Base-by-base conservation (phyloP, 2,329 filamentous ascomycete genomes). In the Aspergillus ruber region DNA sequence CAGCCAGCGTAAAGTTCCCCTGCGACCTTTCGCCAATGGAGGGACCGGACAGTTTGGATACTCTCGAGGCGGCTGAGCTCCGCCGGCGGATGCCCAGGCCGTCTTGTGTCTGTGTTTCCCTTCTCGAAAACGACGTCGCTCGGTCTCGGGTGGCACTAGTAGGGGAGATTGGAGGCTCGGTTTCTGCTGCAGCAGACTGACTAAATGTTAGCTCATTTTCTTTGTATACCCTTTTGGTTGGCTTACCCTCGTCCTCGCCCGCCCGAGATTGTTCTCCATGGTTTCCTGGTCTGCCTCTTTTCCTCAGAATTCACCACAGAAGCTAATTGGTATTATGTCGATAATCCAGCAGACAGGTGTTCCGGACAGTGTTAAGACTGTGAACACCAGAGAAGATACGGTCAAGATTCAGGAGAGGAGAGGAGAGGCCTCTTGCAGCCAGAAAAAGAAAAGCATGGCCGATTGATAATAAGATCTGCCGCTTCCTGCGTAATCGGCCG, bases 1-100 rank as follows among this genome's bases (percentile, higher is more conserved):
- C 64, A 6, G 57, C 64, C 18, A 65, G 49, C 1, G 64, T 65
- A 48, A 66, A 66, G 10, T 54, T 56, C 2, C 63, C 61, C 27
- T 57, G 53, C 0, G 62, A 64, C 27, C 59, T 48, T 18, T 55
- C 0, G 63, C 61, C 7, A 65, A 54, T 3, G 60, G 47, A 48
- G 23, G 65, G 44, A 42, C 63, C 65, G 20, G 57, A 56, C 0
- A 60, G 39, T 17, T 46, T 49, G 20, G 55, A 51, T 8, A 52
- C 53, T 32, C 56, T 53, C 3, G 58, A 52, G 17, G 52, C 42
- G 7, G 41, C 46, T 4, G 59, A 60, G 50, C 56, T 60, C 33
- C 51, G 54, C 9, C 56, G 56, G 6, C 57, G 58, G 6, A 54
- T 9, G n/a, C 52, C 51, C 4, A 43, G 7, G 4, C 20, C 27